Evolutionary conservation across 2,329 filamentous ascomycete species (phyloP), one percentile per base, ranked within the genome.

Genomic region (Ophiosphaerella herpotricha): DNA sequence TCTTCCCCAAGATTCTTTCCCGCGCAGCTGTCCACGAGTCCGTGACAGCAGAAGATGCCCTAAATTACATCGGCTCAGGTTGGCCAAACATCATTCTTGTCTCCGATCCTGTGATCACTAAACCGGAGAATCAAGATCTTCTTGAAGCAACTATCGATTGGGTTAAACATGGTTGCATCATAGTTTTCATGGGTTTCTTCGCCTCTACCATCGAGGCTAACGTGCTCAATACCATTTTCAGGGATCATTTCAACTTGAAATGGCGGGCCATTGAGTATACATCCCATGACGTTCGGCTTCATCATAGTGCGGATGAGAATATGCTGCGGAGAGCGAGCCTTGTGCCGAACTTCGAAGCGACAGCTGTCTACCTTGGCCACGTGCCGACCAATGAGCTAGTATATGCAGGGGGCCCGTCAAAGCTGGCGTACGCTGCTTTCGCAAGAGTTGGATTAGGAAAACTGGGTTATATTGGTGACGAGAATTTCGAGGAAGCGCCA

Each of bases 401-500:
- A 1, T 64, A 66, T 43, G 33, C 24, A 14, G 39, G 23, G 13
- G 24, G 18, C 1, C 24, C 14, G 8, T 24, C 18, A 12, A 42
- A 38, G 12, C 6, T 42, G 7, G 50, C 52, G 7, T 66, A 61
- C 42, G 60, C 61, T 12, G 59, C 66, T 4, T 63, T 55, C 35
- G 53, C 42, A 33, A 54, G 57, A 33, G 54, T 66, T 16, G 64
- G 58, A 12, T 42, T 60, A 7, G 64, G 64, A 4, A 64, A 58
- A 43, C 34, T 66, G 12, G 64, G 66, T 1, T 67, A 60, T 44
- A 54, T 68, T 53, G 64, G 64, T n/a, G 63, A 67, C 31, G 43
- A 56, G 11, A 60, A 61, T 23, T 60, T 55, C 33, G 55, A 51
- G 8, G 63, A 65, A 32, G 61, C 61, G 41, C 47, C 57, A 1